Base-by-base conservation (phyloP, 129 eudicot genomes). In the Flaveria linearis region DNA sequence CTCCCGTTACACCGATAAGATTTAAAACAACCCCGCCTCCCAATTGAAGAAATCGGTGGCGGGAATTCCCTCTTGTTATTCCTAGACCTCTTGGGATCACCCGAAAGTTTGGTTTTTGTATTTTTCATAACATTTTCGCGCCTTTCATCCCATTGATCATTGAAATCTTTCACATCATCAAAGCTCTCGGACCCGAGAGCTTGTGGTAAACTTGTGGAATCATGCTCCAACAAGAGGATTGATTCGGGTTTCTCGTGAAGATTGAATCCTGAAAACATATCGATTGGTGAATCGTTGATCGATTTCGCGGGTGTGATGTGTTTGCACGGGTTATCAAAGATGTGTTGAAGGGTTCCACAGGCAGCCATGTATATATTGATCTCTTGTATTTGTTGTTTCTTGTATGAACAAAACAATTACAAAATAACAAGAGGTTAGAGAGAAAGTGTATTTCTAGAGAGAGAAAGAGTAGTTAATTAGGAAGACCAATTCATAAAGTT, bases 21-120 rank as follows among this genome's bases (percentile, higher is more conserved):
- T 78, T 91, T 81, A 65, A 91, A 87, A 62, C 87, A 84, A 39
- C 89, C 92, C 85, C 84, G 78, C 61, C 80, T 81, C 7, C 97
- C 96, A 4, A 91, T 84, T 16, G 91, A 67, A 36, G 99, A 87
- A 36, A 94, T 94, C 2, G 99, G 99, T 7, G 99, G 99, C 2
- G 99, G 99, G 56, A 94, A 69, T 41, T 53, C 76, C 62, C 67
- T 76, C 7, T 81, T 82, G 16, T 56, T 68, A 9, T 72, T 75
- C 70, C 82, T 86, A 26, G 86, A 80, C 36, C 82, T 79, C 81
- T 76, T 89, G 1, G 61, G 33, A 15, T 78, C 71, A 9, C 81
- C 66, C 10, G 14, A 49, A 26, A 50, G 33, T 53, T 78, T 83
- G 1, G 58, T 7, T 49, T 70, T 77, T 6, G 16, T 15, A 22